phyloP scores from a whole-genome alignment of 345 rosid genomes.

The Salix caprea region DNA sequence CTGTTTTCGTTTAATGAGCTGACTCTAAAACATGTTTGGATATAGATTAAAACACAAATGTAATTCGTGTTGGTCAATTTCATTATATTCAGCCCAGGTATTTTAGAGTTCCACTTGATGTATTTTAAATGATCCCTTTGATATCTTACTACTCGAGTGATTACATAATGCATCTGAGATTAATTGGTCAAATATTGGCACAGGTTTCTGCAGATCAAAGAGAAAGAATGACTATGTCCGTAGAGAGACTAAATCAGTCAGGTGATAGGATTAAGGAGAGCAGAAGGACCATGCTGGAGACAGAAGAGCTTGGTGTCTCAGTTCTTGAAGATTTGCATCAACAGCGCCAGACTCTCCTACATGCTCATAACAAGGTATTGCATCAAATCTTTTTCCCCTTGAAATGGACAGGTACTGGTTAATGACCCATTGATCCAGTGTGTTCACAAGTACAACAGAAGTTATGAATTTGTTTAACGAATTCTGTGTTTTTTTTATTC shows the following conservation, averaged over 20 bases:
- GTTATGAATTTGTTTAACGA: not conserved
- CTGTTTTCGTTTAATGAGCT: not conserved
- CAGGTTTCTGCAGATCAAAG: slow-evolving; percentile 75
- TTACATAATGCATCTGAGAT: not conserved
- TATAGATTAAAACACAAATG: not conserved
- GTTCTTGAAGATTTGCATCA: slow-evolving; percentile 88
- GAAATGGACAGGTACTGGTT: not conserved
- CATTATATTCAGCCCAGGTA: not conserved
- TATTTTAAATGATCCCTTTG: not conserved
- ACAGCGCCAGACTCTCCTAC: slow-evolving; percentile 83
- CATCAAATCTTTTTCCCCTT: not conserved
- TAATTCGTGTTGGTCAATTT: not conserved
- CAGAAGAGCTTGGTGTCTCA: slow-evolving; percentile 96
- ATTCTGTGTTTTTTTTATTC: not conserved
- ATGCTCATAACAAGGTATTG: slow-evolving; percentile 64
- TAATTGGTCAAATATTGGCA: slow-evolving; percentile 8
- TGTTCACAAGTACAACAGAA: not conserved
- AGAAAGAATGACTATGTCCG: slow-evolving; percentile 68
- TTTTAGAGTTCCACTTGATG: not conserved
- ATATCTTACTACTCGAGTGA: not conserved
- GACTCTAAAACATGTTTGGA: not conserved
- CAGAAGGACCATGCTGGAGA: slow-evolving; percentile 84
- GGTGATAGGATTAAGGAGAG: slow-evolving; percentile 79
- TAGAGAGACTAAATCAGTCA: slow-evolving; percentile 61
- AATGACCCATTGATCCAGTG: not conserved